These are phyloP conservation scores for Dillenia suffruticosa DNA, from an alignment of 164 flowering plant genomes.

Conservation along the genomic window DNA sequence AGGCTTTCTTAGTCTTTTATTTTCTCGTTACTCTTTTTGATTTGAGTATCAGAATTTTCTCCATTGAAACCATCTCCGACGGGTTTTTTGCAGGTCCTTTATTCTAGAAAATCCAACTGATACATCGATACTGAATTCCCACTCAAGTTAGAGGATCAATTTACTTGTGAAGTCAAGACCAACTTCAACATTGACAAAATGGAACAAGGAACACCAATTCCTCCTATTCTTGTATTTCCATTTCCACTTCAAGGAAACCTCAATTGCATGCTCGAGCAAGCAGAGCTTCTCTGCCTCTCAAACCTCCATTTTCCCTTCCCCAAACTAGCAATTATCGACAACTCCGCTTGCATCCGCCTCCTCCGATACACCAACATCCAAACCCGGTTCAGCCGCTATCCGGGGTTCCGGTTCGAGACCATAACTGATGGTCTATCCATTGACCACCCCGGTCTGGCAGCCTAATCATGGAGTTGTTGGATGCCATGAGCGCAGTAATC, in stretches of 20 bases:
- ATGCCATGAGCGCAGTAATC: conserved; percentile 5
- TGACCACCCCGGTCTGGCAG: conserved; percentile 14
- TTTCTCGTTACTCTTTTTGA: too few relatives aligned
- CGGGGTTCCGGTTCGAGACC: conserved; percentile 24
- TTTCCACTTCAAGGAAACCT: conserved; percentile 40
- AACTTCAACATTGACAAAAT: not conserved
- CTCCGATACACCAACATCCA: conserved; percentile 12
- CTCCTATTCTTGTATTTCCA: conserved; percentile 36
- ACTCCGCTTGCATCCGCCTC: conserved; percentile 6
- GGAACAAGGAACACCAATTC: conserved; percentile 5
- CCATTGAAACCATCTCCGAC: too few relatives aligned
- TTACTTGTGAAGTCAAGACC: too few relatives aligned
- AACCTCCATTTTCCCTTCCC: conserved; percentile 28
- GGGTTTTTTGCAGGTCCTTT: too few relatives aligned
- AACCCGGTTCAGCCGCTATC: conserved; percentile 19
- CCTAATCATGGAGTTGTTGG: conserved; percentile 10
- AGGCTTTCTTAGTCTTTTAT: too few relatives aligned
- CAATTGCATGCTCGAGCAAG: conserved; percentile 41
- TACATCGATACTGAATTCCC: too few relatives aligned
- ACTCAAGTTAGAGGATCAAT: too few relatives aligned
- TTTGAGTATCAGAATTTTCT: too few relatives aligned
- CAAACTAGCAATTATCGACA: not conserved
- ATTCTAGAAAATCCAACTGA: too few relatives aligned
- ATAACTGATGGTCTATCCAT: conserved; percentile 32
- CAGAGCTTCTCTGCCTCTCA: conserved; percentile 28